These are phyloP conservation scores for Cordyceps militaris DNA, from an alignment of 2,329 filamentous ascomycete species.

Conservation along the genomic window DNA sequence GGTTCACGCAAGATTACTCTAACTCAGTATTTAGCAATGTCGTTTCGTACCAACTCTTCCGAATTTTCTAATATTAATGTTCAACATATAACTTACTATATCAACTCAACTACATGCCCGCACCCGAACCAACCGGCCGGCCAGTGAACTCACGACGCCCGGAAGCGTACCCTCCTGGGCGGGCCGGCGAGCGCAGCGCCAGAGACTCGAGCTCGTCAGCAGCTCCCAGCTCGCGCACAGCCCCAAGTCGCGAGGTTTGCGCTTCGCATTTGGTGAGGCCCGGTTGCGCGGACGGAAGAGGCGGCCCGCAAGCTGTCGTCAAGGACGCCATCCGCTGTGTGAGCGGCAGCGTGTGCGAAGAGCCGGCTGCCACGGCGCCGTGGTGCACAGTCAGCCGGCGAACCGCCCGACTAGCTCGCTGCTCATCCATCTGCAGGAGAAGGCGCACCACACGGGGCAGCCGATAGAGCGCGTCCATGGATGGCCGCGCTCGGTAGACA, in stretches of 20 bases:
- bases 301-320: background rate
- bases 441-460: background rate
- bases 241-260: background rate
- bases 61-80: background rate
- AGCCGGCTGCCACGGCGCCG: too few relatives aligned
- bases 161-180: background rate
- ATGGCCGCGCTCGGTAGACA: background rate
- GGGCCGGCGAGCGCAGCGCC: background rate
- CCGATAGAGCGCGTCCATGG: background rate
- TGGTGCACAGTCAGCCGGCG: background rate
- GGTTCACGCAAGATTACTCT: too few relatives aligned
- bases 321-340: background rate
- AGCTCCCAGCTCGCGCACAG: background rate
- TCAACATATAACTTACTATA: too few relatives aligned
- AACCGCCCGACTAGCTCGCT: background rate
- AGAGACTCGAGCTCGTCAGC: background rate
- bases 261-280: background rate
- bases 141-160: background rate
- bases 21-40: too few relatives aligned
- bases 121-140: background rate
- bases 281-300: background rate
- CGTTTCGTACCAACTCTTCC: background rate
- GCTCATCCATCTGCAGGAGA: background rate
- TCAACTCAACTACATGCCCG: background rate
- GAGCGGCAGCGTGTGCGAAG: background rate